Evolutionary conservation across 2,329 filamentous ascomycete species (phyloP), one percentile per base, ranked within the genome.

Genomic region (Xylariaceae sp.): DNA sequence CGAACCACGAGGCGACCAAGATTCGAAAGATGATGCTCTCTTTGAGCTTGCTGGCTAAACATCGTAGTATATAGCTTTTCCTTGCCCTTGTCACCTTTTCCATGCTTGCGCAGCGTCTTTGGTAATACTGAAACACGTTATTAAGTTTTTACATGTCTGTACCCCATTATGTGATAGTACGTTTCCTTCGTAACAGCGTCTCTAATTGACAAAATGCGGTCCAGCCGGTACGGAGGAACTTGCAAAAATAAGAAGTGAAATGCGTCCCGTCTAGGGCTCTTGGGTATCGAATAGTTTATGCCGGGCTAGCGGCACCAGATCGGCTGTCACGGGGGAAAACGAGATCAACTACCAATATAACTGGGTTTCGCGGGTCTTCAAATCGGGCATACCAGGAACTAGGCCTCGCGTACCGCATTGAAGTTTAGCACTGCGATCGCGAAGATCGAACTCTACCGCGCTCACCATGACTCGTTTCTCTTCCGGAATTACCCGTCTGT

Each of bases 401-500:
- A 76, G 56, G 6, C 71, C 71, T 31, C 77, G 64, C 8, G 74
- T 76, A n/a, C 77, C 77, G 24, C 78, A 75, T 44, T 68, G 63
- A 19, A 81, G 59, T 9, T 64, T 60, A 4, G 77, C 77, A 39
- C 62, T 64, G 34, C 72, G 69, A 37, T 70, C 64, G 24, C 73
- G 70, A 36, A 81, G 63, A 51, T 80, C 72, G 51, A 81, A 80
- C 47, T 79, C 72, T 16, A 78, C 74, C 0, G 72, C 63, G 42
- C 72, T 68, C 34, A 81, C 68, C 68, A 79, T 79, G 42, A 80
- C 66, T 9, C 77, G 71, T 53, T 65, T 75, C 42, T 74, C 67
- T 44, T 75, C 74, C 0, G 77, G 73, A 4, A 80, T 68, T 17
- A n/a, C 8, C 11, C 22, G 22, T 11, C 22, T 26, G 30, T 17